Percentiles rank a stretch among this genome's conserved stretches.
phyloP scores from a whole-genome alignment of 768 basidiomycete species.

The Boletus sp. region DNA sequence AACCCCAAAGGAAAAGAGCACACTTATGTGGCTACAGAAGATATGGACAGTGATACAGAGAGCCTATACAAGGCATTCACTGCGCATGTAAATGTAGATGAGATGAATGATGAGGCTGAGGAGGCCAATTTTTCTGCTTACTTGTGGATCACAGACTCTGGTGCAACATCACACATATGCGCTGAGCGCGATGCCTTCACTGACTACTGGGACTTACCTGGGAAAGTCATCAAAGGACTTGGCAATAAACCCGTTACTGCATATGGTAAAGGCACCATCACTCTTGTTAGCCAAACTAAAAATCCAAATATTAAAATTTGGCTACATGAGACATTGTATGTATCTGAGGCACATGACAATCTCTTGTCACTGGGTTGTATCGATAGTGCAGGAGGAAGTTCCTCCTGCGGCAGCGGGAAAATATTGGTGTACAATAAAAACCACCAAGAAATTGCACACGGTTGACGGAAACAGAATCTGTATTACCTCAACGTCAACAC shows the following conservation, averaged over 20 bases:
- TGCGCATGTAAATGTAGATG: not conserved
- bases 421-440: not conserved
- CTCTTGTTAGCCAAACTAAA: not conserved
- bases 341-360: not conserved
- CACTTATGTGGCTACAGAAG: not conserved
- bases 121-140: constrained; percentile 1
- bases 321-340: not conserved
- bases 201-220: not conserved
- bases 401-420: not conserved
- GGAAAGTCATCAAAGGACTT: not conserved
- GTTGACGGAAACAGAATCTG: no score
- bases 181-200: not conserved
- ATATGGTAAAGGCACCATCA: not conserved
- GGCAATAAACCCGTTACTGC: not conserved
- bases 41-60: not conserved
- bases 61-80: not conserved
- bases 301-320: not conserved
- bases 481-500: not conserved
- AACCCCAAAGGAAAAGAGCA: not conserved
- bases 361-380: not conserved
- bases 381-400: not conserved
- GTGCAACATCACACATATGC: not conserved
- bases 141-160: constrained; percentile 5
- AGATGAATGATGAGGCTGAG: not conserved
- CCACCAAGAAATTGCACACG: no score